These are phyloP conservation scores for Prunus armeniaca DNA, from an alignment of 306 rosid genomes.

Conservation along the genomic window DNA sequence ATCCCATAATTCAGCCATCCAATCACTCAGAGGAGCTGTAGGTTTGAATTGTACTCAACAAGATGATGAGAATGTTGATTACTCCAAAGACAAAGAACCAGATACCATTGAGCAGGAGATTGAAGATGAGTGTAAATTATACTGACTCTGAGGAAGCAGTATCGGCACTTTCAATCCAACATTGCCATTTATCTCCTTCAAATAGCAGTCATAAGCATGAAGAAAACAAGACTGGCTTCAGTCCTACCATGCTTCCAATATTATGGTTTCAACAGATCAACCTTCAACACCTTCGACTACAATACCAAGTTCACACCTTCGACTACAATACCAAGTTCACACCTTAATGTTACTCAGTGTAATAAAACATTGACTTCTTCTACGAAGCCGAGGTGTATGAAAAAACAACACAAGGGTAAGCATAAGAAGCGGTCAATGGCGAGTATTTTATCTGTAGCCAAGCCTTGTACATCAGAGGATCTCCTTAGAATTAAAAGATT, in stretches of 20 bases:
- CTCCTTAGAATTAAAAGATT: constrained; percentile 34
- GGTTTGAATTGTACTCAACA: constrained; percentile 16
- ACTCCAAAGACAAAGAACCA: constrained; percentile 11
- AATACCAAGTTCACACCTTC: constrained; percentile 9
- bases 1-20: constrained; percentile 13
- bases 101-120: constrained; percentile 13
- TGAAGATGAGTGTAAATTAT: constrained; percentile 17
- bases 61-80: constrained; percentile 15
- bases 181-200: constrained; percentile 20
- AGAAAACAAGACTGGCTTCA: constrained; percentile 18
- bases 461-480: constrained; percentile 39
- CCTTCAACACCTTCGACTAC: constrained; percentile 16
- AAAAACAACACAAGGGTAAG: constrained; percentile 33
- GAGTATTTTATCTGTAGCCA: constrained; percentile 48
- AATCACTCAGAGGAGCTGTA: constrained; percentile 26
- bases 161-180: constrained; percentile 28
- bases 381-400: constrained; percentile 25
- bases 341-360: background rate
- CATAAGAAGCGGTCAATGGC: constrained; percentile 49
- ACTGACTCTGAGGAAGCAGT: constrained; percentile 18
- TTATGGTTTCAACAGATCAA: constrained; percentile 16
- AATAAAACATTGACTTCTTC: constrained; percentile 8
- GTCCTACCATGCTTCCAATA: constrained; percentile 21
- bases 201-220: constrained; percentile 13
- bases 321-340: constrained; percentile 10